Evolutionary conservation across 1,284 basidiomycete species (phyloP).

Genomic region (Moniliophthora roreri): DNA sequence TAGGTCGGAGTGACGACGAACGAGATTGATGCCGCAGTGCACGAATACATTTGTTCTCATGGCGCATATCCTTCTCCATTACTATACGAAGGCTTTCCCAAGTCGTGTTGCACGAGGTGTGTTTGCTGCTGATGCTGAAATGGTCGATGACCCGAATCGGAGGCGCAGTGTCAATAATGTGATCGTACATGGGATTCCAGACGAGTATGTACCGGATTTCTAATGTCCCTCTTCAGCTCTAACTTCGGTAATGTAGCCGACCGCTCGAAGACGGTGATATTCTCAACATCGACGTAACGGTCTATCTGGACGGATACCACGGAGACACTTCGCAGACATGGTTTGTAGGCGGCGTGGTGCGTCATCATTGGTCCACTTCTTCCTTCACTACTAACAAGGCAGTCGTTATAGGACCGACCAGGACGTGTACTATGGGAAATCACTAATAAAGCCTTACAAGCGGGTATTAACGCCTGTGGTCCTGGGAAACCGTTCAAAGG

Average conservation of each 20-base stretch:
- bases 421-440: constrained; percentile 64
- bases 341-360: constrained; percentile 72
- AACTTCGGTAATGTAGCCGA: constrained; percentile 47
- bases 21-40: constrained; percentile 68
- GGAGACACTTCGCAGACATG: constrained; percentile 87
- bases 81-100: constrained; percentile 79
- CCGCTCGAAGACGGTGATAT: constrained; percentile 79
- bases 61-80: constrained; percentile 91
- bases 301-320: constrained; percentile 78
- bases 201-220: constrained; percentile 52
- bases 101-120: constrained; percentile 79
- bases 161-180: constrained; percentile 76
- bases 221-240: background rate
- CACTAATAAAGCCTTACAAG: constrained; percentile 67
- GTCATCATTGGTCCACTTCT: constrained; percentile 13
- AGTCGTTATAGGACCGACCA: constrained; percentile 52
- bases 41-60: constrained; percentile 65
- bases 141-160: background rate
- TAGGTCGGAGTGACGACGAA: constrained; percentile 79
- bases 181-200: constrained; percentile 85
- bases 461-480: constrained; percentile 75
- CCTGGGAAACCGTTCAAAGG: constrained; percentile 72
- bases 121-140: background rate
- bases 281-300: constrained; percentile 83
- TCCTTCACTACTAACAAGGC: background rate